A percentile compares a stretch with the other conserved stretches of the same genome.
phyloP scores from a whole-genome alignment of 805 yeast genomes.

The Cyberlindnera euphorbiiphila region DNA sequence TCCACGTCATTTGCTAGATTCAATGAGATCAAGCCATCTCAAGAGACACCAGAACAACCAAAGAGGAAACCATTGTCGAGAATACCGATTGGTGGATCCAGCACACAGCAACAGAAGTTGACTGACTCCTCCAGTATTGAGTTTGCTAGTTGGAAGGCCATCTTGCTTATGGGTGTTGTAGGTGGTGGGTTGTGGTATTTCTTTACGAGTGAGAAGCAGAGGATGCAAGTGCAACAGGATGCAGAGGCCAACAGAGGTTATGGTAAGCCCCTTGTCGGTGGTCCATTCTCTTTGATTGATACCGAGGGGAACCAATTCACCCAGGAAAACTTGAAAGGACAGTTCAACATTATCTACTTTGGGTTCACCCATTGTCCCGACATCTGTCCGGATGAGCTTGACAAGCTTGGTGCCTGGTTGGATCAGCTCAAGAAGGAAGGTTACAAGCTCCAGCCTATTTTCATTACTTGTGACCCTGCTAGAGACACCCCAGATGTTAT shows the following conservation, averaged over 20 bases:
- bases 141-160: constrained; percentile 83
- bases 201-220: constrained; percentile 73
- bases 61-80: constrained; percentile 65
- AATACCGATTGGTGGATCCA: constrained; percentile 67
- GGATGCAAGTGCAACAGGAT: constrained; percentile 67
- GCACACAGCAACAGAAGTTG: constrained; percentile 29
- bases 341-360: constrained; percentile 83
- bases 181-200: constrained; percentile 72
- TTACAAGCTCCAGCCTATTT: constrained; percentile 74
- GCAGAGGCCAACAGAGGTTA: constrained; percentile 83
- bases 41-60: constrained; percentile 7
- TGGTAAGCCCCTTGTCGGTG: constrained; percentile 93
- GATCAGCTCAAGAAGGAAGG: constrained; percentile 55
- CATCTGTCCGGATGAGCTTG: constrained; percentile 97
- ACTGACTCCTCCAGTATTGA: constrained; percentile 50
- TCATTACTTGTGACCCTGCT: constrained; percentile 96
- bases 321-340: constrained; percentile 68
- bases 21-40: constrained; percentile 16
- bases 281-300: constrained; percentile 75
- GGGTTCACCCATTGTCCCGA: constrained; percentile 99
- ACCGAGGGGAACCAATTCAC: constrained; percentile 71
- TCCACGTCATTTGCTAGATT: constrained; percentile 18
- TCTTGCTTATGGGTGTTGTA: constrained; percentile 55
- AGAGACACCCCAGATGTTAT: constrained; percentile 87
- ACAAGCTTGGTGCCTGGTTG: constrained; percentile 72